A percentile compares a stretch with the other conserved stretches of the same genome.
These are phyloP conservation scores for Fusarium sp. DNA, from an alignment of 2,329 filamentous ascomycete species.

Conservation along the genomic window DNA sequence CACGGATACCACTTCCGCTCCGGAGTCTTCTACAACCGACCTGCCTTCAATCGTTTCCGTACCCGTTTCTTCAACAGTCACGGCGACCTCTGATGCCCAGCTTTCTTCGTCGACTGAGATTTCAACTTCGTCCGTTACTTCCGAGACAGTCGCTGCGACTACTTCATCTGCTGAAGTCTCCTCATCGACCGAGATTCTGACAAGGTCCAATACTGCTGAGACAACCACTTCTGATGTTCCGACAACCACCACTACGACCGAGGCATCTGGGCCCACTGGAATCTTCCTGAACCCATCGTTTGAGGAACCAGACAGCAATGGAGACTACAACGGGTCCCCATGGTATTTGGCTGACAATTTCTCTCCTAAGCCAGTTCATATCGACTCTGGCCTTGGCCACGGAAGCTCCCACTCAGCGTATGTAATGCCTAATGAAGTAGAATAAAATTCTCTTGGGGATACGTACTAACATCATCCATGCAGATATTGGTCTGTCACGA, in stretches of 20 bases:
- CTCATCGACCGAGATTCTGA: too few relatives aligned
- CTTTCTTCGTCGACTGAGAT: neutral
- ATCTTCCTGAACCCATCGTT: neutral
- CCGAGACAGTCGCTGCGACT: too few relatives aligned
- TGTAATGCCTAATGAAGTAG: neutral
- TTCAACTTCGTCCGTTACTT: too few relatives aligned
- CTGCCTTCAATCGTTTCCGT: neutral
- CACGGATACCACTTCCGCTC: neutral
- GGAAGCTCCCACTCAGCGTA: slow-evolving; percentile 1
- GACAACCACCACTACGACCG: neutral
- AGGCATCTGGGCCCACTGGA: neutral
- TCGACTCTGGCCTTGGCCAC: neutral
- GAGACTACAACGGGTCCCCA: neutral
- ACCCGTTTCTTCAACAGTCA: neutral
- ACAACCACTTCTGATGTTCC: neutral
- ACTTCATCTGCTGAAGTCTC: too few relatives aligned
- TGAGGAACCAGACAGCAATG: neutral
- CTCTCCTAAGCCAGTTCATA: neutral
- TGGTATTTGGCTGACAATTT: neutral
- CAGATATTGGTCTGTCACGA: neutral
- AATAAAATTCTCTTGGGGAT: rapidly evolving
- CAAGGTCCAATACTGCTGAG: neutral
- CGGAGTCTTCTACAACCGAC: neutral
- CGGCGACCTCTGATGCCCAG: neutral
- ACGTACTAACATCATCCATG: neutral